Conservation (phyloP, 257 asterid genomes). For the Coffea canephora region DNA sequence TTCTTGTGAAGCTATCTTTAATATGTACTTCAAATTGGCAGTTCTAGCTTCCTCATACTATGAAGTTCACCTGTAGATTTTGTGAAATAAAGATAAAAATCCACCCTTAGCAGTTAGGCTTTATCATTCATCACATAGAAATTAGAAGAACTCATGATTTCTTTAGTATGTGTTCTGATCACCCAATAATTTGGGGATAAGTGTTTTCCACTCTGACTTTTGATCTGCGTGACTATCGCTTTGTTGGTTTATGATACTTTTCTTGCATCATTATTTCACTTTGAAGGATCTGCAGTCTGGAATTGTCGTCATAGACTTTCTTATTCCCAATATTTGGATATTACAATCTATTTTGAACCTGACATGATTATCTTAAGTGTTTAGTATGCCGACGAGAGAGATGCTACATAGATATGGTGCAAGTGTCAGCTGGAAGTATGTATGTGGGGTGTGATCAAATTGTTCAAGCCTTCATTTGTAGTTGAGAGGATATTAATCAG, state of each 20-base stretch:
- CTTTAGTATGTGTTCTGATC: background rate
- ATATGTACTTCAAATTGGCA: background rate
- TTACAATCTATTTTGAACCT: background rate
- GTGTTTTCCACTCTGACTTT: too few species aligned
- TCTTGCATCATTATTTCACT: background rate
- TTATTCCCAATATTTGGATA: background rate
- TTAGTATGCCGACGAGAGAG: background rate
- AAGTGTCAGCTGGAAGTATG: background rate
- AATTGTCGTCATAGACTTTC: background rate
- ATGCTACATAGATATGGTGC: background rate
- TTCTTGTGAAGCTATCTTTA: background rate
- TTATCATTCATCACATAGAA: background rate
- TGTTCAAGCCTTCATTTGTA: background rate
- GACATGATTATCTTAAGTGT: background rate
- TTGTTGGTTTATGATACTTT: background rate
- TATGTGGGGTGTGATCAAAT: background rate
- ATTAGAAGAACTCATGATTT: background rate
- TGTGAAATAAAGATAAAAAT: background rate
- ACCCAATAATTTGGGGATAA: background rate
- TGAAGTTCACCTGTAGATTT: background rate
- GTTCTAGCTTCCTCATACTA: background rate
- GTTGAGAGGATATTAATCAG: background rate
- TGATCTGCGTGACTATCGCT: background rate
- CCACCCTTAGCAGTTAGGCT: background rate
- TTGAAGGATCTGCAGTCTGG: background rate